Percentiles rank a stretch among this genome's conserved stretches.
Evolutionary conservation across 495 filamentous ascomycete genomes (phyloP).

Genomic region (Penicillium manginii): DNA sequence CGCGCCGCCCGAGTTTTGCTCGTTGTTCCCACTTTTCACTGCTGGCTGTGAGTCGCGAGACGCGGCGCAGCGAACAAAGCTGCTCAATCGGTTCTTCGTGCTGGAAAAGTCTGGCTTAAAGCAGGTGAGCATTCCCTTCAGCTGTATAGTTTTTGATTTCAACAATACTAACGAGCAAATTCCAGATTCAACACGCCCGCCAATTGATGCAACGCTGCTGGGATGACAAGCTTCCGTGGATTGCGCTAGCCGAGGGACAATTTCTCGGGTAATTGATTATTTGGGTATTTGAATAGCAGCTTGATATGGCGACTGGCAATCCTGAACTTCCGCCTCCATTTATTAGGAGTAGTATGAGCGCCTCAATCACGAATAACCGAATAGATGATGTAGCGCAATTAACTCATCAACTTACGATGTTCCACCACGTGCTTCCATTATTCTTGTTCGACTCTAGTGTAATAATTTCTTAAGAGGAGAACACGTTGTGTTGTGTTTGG

Average conservation of each 20-base stretch:
- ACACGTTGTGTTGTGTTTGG: too few species aligned
- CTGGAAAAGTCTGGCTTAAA: slow-evolving; percentile 79
- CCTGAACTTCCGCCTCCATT: too few species aligned
- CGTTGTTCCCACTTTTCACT: slow-evolving; percentile 83
- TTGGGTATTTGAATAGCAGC: not conserved
- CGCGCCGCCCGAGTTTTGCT: slow-evolving; percentile 73
- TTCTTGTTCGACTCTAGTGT: too few species aligned
- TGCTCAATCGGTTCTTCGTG: slow-evolving; percentile 68
- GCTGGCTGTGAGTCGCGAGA: slow-evolving; percentile 76
- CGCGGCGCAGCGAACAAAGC: slow-evolving; percentile 55
- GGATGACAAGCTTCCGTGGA: slow-evolving; percentile 46
- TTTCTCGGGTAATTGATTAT: slow-evolving; percentile 41
- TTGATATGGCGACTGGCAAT: too few species aligned
- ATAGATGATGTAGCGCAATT: too few species aligned
- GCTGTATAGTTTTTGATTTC: slow-evolving; percentile 30
- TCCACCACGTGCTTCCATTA: too few species aligned
- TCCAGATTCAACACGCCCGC: slow-evolving; percentile 49
- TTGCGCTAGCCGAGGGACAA: slow-evolving; percentile 45
- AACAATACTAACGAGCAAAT: not conserved
- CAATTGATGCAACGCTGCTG: slow-evolving; percentile 50
- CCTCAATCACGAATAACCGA: too few species aligned
- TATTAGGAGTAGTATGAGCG: too few species aligned
- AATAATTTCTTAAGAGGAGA: too few species aligned
- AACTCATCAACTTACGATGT: too few species aligned
- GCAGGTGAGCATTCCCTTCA: slow-evolving; percentile 56